Base-by-base conservation (phyloP, 208 protist genomes). In the Angomonas deanei region DNA sequence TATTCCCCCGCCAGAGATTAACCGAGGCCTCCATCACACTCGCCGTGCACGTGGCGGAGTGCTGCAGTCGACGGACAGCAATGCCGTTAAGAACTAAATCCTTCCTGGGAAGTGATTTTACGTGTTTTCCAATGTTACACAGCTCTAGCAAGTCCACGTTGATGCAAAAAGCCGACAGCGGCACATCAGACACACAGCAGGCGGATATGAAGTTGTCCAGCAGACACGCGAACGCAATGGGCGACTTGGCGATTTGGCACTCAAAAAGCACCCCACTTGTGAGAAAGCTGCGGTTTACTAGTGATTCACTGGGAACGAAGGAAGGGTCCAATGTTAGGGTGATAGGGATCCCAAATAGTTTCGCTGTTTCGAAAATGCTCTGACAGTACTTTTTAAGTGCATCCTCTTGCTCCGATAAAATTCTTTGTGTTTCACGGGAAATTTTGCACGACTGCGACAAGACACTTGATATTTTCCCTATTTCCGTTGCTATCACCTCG, bases 191-290 rank as follows among this genome's bases (percentile, higher is more conserved):
- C 23, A 82, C 65, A 59, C 56, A 50, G 56, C 75, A 87, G 47
- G 66, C 72, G 11, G 53, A 48, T 10, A 68, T 76, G 56, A 87
- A 92, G 61, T 89, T 84, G 58, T 89, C 78, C 39, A 92, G 42
- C 17, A 33, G 58, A 57, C 86, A 92, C 17, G 67, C 81, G 76
- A 92, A 84, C 30, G 86, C 86, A 26, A 92, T 64, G 3, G 82
- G 69, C 11, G 59, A 46, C 21, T 34, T 48, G 33, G 68, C 67
- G 30, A 56, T 54, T 30, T 65, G 68, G 32, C 75, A 81, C 58
- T 86, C 74, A 31, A 86, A 70, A 1, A 86, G 21, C 31, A 86
- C 36, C 8, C 79, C 75, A 28, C 26, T 59, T 33, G 75, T 65
- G 4, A 86, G 50, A 17, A 60, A 54, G 26, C 48, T 66, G n/a